Evolutionary conservation across 306 rosid species (phyloP).

Genomic region (Hylodesmum podocarpum): DNA sequence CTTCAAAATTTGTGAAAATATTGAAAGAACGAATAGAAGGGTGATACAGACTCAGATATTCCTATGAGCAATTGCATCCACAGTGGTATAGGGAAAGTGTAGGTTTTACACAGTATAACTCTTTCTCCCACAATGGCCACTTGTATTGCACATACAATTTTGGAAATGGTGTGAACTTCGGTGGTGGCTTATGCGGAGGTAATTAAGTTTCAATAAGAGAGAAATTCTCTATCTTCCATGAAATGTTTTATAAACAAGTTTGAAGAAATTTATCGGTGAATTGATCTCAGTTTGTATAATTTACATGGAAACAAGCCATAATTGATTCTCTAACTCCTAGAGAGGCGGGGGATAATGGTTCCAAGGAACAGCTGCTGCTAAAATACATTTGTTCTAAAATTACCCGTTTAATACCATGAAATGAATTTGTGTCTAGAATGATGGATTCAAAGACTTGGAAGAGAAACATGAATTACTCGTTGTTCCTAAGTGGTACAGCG

Average conservation of each 20-base stretch:
- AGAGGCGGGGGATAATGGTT: conserved; percentile 82
- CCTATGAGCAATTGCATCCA: conserved; percentile 95
- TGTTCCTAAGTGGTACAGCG: too few relatives aligned
- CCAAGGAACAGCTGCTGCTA: conserved; percentile 95
- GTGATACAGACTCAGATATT: conserved; percentile 80
- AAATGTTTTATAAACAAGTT: neutral
- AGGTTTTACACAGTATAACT: conserved; percentile 79
- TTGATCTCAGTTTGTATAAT: conserved; percentile 22
- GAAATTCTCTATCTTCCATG: neutral
- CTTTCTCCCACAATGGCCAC: conserved; percentile 88
- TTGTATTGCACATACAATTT: conserved; percentile 66
- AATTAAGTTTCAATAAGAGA: neutral
- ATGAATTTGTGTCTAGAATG: conserved; percentile 16
- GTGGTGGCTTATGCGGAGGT: conserved; percentile 89
- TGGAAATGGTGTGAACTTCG: conserved; percentile 68
- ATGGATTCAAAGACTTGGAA: too few relatives aligned
- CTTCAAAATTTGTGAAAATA: too few relatives aligned
- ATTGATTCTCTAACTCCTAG: conserved; percentile 93
- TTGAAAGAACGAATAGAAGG: conserved; percentile 92
- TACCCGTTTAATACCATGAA: neutral
- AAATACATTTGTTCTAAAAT: neutral
- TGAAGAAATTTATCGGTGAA: neutral
- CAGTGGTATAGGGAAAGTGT: conserved; percentile 78
- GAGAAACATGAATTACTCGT: too few relatives aligned
- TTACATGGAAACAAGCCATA: conserved; percentile 56